Percentiles rank a stretch among this genome's conserved stretches.
Evolutionary conservation across 2,329 filamentous ascomycete species (phyloP).

Genomic region (Alternaria tenuissima): DNA sequence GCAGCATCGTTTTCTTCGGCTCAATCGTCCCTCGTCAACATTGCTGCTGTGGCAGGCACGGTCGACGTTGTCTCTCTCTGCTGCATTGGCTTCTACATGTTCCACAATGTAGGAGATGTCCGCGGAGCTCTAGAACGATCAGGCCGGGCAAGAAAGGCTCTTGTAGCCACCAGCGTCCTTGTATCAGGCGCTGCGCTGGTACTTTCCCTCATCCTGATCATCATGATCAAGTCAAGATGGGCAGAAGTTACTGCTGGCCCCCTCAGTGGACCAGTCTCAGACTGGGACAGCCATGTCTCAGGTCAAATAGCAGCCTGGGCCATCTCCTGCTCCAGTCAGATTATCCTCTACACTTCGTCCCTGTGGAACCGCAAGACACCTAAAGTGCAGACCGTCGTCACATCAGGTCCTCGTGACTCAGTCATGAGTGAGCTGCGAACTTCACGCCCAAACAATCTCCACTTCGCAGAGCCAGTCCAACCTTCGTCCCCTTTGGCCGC

Average conservation of each 20-base stretch:
- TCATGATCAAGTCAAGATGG: conserved; percentile 37
- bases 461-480: conserved; percentile 32
- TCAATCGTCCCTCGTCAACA: conserved; percentile 32
- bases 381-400: conserved; percentile 27
- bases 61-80: conserved; percentile 42
- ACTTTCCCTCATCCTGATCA: conserved; percentile 38
- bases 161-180: conserved; percentile 33
- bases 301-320: conserved; percentile 49
- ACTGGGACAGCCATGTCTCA: conserved; percentile 39
- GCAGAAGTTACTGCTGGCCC: conserved; percentile 24
- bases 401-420: conserved; percentile 44
- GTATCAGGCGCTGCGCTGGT: conserved; percentile 36
- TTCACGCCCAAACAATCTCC: conserved; percentile 35
- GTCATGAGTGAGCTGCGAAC: conserved; percentile 47
- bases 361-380: conserved; percentile 35
- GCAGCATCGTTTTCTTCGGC: conserved; percentile 42
- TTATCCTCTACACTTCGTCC: conserved; percentile 39
- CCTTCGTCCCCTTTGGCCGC: conserved; percentile 37
- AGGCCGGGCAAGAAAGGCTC: conserved; percentile 22
- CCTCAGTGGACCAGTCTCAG: conserved; percentile 22
- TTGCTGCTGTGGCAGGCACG: conserved; percentile 44
- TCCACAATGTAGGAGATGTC: conserved; percentile 42
- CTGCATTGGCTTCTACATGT: conserved; percentile 39
- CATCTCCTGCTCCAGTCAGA: conserved; percentile 42
- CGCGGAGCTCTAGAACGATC: conserved; percentile 33